Base-by-base conservation (phyloP, 306 rosid genomes). In the Alnus glutinosa region DNA sequence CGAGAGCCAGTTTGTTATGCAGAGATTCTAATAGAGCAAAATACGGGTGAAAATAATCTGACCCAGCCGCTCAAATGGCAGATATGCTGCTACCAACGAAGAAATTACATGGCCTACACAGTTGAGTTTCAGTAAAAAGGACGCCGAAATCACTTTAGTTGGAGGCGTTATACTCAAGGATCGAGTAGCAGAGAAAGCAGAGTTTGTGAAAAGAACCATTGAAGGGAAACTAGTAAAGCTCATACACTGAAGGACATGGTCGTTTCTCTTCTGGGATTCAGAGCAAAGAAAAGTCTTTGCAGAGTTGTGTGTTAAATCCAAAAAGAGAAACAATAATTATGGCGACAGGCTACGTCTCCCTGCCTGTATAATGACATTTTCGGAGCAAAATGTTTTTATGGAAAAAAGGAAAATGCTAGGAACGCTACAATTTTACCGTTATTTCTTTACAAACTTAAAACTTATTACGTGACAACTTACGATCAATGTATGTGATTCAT, bases 11-110 rank as follows among this genome's bases (percentile, higher is more conserved):
- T 14, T 14, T 63, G 7, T 32, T 14, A 63, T 63, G 70, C 70
- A 59, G 3, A 18, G 28, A n/a, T n/a, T n/a, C n/a, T n/a, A 42
- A 42, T 1, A 42, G 39, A 39, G 57, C 9, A 30, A 30, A 16
- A 54, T 42, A 5, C 6, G 4, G 16, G 32, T 50, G 18, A 42
- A 70, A 39, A 77, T 49, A 42, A 48, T 4, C 58, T 55, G 50
- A 70, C 63, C 77, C 73, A 37, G 62, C 75, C 49, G 7, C 13
- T 30, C 77, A 1, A 49, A 37, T 50, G 51, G 63, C 69, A 72
- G 52, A 36, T 23, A 58, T 9, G 64, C 64, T 19, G 14, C 37
- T 48, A 70, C 51, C 19, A 71, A 70, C 58, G 28, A 16, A 66
- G 47, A 16, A 66, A 7, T 66, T 11, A 49, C 48, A 16, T 37